Percentiles rank a stretch among this genome's conserved stretches.
Conservation (phyloP, 1,284 basidiomycete species). For the Tremellales sp. region DNA sequence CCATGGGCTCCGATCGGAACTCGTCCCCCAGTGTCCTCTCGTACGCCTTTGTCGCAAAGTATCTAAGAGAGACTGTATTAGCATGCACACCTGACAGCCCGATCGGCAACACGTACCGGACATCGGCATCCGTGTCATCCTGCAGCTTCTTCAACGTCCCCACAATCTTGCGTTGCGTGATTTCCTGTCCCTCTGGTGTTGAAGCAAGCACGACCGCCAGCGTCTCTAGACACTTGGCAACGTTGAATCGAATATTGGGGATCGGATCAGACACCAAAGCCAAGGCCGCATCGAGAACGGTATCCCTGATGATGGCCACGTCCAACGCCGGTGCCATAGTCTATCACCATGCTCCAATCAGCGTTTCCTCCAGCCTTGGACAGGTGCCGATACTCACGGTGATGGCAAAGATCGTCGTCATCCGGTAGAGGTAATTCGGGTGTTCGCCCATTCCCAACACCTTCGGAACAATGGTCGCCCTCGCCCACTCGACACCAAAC, state of each 20-base stretch:
- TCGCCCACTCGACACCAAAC: slow-evolving; percentile 98
- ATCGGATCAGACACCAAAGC: slow-evolving; percentile 86
- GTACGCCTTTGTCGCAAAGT: slow-evolving; percentile 47
- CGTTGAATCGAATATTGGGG: slow-evolving; percentile 99
- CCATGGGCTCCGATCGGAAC: slow-evolving; percentile 34
- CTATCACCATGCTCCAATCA: slow-evolving; percentile 49
- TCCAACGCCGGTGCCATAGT: slow-evolving; percentile 93
- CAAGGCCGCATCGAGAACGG: slow-evolving; percentile 81
- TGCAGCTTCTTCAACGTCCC: slow-evolving; percentile 83
- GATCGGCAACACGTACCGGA: slow-evolving; percentile 56
- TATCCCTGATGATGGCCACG: slow-evolving; percentile 75
- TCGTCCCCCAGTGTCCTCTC: slow-evolving; percentile 45
- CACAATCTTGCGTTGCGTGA: slow-evolving; percentile 69
- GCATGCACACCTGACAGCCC: neutral
- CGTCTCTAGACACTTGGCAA: slow-evolving; percentile 89
- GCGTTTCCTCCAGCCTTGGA: neutral
- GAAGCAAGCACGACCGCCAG: slow-evolving; percentile 68
- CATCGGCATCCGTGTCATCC: slow-evolving; percentile 91
- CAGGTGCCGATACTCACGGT: slow-evolving; percentile 61
- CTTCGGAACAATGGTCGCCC: slow-evolving; percentile 90
- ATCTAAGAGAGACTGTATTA: slow-evolving; percentile 20
- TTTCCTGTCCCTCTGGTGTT: slow-evolving; percentile 66
- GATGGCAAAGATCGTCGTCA: slow-evolving; percentile 99
- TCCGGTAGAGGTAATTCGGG: slow-evolving; percentile 95
- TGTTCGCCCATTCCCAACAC: slow-evolving; percentile 97